Base-by-base conservation (phyloP, 2,329 filamentous ascomycete species). In the Orbilia quercus region DNA sequence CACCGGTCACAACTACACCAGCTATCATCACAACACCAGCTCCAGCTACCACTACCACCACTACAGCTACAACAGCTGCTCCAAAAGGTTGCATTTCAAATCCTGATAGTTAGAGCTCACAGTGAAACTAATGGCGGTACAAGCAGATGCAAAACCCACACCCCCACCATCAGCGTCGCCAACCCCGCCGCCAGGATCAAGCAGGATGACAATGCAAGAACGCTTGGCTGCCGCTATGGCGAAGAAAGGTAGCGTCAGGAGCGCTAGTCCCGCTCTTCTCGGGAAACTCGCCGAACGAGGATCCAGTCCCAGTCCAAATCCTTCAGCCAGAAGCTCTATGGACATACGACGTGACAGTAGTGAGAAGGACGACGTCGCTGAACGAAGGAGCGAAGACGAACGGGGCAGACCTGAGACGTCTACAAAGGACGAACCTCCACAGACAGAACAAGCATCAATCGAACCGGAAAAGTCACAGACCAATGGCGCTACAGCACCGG, bases 161-260 rank as follows among this genome's bases (percentile, higher is more conserved):
- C 75, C 59, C 54, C 73, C 76, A 47, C 64, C 44, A 23, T 62
- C 42, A 47, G 58, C 51, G 44, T 42, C 75, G 50, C 75, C 50
- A 53, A 85, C 84, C 79, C 72, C 81, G 85, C 62, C 88, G 89
- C 55, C 86, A 89, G 77, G 88, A 92, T 58, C 84, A 7, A 57
- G 70, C 7, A 60, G 59, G 62, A 69, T 74, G 51, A 78, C 66
- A 14, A 77, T 99, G 45, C 93, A 97, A 79, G 93, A 96, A 80
- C 87, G 92, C 74, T 84, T 99, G 72, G 94, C 94, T 28, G 91
- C 91, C 79, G 95, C 93, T 28, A 87, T 97, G 78, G 91, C 89
- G 1, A 89, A 89, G 70, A 91, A 90, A 78, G 86, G 85, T 66
- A 82, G 83, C 81, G 63, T 80, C 82, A 75, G 81, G 50, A 83